phyloP scores from a whole-genome alignment of 306 rosid species.

The Ziziphus jujuba region DNA sequence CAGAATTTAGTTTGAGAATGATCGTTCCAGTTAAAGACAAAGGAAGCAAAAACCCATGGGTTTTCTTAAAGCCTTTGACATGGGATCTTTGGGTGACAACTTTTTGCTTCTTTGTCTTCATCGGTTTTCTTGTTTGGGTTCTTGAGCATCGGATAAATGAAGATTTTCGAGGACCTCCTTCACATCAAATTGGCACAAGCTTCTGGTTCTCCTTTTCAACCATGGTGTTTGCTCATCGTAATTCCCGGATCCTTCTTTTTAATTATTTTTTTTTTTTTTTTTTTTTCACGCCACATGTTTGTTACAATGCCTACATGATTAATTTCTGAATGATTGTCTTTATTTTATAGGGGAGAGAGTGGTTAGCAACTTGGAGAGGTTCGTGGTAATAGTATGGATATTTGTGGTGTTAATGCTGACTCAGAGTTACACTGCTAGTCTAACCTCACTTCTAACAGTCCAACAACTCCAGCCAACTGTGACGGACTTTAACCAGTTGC shows the following conservation, averaged over 20 bases:
- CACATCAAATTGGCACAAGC: too few species aligned
- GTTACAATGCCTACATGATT: too few species aligned
- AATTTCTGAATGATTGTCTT: too few species aligned
- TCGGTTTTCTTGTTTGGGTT: too few species aligned
- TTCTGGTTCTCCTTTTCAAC: constrained; percentile 71
- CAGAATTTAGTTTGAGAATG: constrained; percentile 61
- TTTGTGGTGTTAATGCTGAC: constrained; percentile 59
- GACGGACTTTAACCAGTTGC: constrained; percentile 38
- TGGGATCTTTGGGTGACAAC: too few species aligned
- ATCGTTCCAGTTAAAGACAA: constrained; percentile 45
- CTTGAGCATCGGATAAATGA: too few species aligned
- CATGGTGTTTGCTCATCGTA: constrained; percentile 64
- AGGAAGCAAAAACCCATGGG: constrained; percentile 47
- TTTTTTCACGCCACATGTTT: too few species aligned
- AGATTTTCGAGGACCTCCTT: too few species aligned
- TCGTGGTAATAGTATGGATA: constrained; percentile 58
- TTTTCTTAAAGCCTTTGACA: constrained; percentile 62
- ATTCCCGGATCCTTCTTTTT: background rate
- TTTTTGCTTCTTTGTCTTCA: too few species aligned
- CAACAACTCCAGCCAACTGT: constrained; percentile 45
- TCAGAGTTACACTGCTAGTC: constrained; percentile 73
- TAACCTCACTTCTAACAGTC: constrained; percentile 62
- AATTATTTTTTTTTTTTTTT: too few species aligned
- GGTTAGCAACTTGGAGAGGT: too few species aligned
- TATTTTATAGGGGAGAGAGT: constrained; percentile 50